Base-by-base conservation (phyloP, 169 alveolate genomes). In the Plasmodium billcollinsi region DNA sequence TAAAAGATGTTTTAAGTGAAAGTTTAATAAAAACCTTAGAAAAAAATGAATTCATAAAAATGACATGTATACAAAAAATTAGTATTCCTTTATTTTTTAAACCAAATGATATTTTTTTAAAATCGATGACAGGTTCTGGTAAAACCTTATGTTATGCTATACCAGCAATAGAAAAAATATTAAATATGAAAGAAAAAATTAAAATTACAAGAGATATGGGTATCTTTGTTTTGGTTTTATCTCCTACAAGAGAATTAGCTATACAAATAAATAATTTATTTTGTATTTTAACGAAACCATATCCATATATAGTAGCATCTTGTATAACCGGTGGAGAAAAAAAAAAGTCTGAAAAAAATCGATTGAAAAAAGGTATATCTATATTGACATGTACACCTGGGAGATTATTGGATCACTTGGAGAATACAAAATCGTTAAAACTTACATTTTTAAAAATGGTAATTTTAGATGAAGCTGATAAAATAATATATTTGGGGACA, bases 391-490 rank as follows among this genome's bases (percentile, higher is more conserved):
- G 98, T 29, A 99, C 99, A 33, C 99, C 99, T 6, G 99, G 99
- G 12, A 95, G 99, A 74, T 86, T 99, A 54, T 63, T 98, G 6
- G 99, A 99, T 89, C 99, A 97, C 76, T 91, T 98, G 61, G 95
- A 95, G 67, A 95, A 96, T 74, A 96, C 99, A 18, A 89, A 96
- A 65, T 96, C 98, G 49, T 97, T 98, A 88, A 95, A 95, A 29
- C 93, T 95, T 66, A 85, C 94, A 54, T 97, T 97, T 45, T 78
- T 93, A 33, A 90, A 85, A 50, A 69, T 92, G 71, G 72, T 97
- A 43, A 97, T 99, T 5, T 91, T 99, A 33, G 99, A 99, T 94
- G 99, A 99, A 88, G 99, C 99, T 5, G 99, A 99, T 92, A 96
- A 99, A 76, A 94, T 98, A 63, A 94, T 99, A 50, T 99, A 98